Conservation (phyloP, 2,329 filamentous ascomycete species). For the Hysterium pulicare region DNA sequence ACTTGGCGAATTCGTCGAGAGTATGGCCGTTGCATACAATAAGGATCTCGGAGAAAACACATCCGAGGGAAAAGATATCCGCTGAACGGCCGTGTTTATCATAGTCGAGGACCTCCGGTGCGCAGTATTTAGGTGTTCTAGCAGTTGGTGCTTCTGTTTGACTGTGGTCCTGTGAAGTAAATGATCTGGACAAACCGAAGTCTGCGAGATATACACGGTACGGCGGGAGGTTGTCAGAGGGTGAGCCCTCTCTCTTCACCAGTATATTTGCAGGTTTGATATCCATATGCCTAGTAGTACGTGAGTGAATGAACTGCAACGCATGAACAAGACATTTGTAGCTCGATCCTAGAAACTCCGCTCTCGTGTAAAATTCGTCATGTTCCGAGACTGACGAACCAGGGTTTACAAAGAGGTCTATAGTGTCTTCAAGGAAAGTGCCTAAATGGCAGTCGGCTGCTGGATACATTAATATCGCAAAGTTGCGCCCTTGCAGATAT, state of each 20-base stretch:
- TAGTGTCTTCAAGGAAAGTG: constrained; percentile 12
- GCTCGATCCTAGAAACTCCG: neutral
- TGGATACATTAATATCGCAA: constrained; percentile 19
- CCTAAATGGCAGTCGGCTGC: constrained; percentile 13
- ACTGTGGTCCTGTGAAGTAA: constrained; percentile 10
- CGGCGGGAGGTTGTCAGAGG: neutral
- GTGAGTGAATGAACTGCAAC: constrained; percentile 11
- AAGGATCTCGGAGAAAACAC: constrained; percentile 17
- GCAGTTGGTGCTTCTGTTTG: constrained; percentile 15
- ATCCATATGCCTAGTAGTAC: constrained; percentile 17
- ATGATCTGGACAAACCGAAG: constrained; percentile 18
- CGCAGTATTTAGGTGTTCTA: constrained; percentile 16
- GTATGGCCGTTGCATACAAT: constrained; percentile 2
- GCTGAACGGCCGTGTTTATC: constrained; percentile 13
- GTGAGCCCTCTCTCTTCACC: constrained; percentile 1
- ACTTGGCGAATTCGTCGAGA: constrained; percentile 6
- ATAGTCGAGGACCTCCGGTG: constrained; percentile 14
- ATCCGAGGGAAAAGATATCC: constrained; percentile 17
- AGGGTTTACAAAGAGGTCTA: neutral
- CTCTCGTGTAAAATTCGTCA: neutral
- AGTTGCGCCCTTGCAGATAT: constrained; percentile 10
- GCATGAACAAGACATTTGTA: constrained; percentile 11
- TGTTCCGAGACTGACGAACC: neutral
- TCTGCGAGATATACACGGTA: constrained; percentile 18
- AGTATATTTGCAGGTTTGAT: constrained; percentile 21